These are phyloP conservation scores for Nicotiana sylvestris DNA, from an alignment of 257 asterid genomes.

Conservation along the genomic window DNA sequence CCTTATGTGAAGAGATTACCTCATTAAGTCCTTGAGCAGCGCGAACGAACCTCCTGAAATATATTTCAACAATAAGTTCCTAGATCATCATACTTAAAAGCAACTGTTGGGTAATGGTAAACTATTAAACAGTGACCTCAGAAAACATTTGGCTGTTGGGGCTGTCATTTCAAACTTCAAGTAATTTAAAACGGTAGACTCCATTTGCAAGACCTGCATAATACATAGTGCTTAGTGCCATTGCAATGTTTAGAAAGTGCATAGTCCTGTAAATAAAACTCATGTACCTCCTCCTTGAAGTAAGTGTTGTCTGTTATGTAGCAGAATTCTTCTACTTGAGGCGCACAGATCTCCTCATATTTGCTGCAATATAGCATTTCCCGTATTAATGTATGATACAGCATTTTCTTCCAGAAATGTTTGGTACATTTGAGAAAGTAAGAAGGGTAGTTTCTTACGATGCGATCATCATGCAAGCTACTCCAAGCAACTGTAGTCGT, in stretches of 20 bases:
- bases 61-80: constrained; percentile 10
- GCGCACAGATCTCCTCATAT: constrained; percentile 93
- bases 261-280: not conserved
- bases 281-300: constrained; percentile 69
- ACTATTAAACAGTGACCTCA: constrained; percentile 44
- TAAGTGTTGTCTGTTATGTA: constrained; percentile 91
- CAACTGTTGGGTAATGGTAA: not conserved
- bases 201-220: constrained; percentile 80
- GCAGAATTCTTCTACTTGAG: constrained; percentile 91
- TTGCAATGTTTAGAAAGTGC: not conserved
- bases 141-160: constrained; percentile 71
- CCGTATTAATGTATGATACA: not conserved
- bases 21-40: constrained; percentile 80
- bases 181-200: constrained; percentile 63
- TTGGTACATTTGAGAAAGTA: not conserved
- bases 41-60: constrained; percentile 71
- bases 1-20: constrained; percentile 28
- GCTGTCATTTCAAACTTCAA: constrained; percentile 95
- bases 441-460: constrained; percentile 50
- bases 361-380: constrained; percentile 45
- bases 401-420: not conserved
- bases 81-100: not conserved
- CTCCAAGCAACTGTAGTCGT: constrained; percentile 80
- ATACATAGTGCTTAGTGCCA: constrained; percentile 6
- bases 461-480: constrained; percentile 98